Base-by-base conservation (phyloP, 1,284 basidiomycete genomes). In the Flammula alnicola region DNA sequence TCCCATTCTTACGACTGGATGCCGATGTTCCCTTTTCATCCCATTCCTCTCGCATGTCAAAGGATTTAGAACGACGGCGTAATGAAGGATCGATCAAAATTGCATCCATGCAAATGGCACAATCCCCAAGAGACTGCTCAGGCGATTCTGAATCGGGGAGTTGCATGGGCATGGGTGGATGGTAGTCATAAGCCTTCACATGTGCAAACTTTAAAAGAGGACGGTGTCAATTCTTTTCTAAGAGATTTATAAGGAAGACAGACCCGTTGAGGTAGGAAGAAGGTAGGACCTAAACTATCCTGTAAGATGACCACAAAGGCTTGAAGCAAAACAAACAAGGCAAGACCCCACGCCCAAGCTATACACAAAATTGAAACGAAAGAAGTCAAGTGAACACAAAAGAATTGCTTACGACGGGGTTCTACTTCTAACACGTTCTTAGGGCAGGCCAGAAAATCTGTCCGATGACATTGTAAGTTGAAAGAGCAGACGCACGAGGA, bases 71-170 rank as follows among this genome's bases (percentile, higher is more conserved):
- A 52, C 60, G 60, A 38, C 69, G 68, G 47, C 61, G 74, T 49
- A 65, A 64, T 5, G 65, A 67, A 32, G 75, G 62, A 42, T 83
- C 80, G n/a, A 83, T 69, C 32, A 81, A 63, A 52, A 95, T 94
- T 6, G 84, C 79, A 52, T 95, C 93, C 90, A 95, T 93, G 65
- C 93, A 95, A 53, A 95, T 95, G 3, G 89, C 83, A 60, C 93
- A 95, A 61, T 94, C 91, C 4, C 87, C 91, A 12, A 93, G 73
- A 8, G 84, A 80, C 55, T 83, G 79, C 33, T 85, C 83, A 1
- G 85, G 83, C 5, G 86, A 78, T 66, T 93, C 91, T 0, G 84
- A 66, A 61, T 93, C 89, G 1, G 85, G 75, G 1, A 79, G 62
- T n/a, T n/a, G n/a, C n/a, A n/a, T n/a, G 1, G 88, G 86, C 32